Conservation (phyloP, 257 asterid species). For the Anisodus acutangulus region DNA sequence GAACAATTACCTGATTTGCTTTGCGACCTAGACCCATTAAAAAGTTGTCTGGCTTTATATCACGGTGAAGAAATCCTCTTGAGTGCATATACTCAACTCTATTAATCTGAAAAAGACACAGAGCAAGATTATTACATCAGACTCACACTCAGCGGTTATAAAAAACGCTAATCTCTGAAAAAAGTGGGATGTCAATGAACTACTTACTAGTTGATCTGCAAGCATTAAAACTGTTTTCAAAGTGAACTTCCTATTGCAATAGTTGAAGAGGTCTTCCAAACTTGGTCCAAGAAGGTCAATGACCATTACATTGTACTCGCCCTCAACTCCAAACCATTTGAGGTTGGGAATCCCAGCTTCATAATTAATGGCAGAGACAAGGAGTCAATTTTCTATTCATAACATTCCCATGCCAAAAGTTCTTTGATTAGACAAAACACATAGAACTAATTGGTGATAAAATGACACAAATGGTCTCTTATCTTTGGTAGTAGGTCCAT, state of each 20-base stretch:
- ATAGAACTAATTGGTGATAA: background rate
- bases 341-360: conserved; percentile 88
- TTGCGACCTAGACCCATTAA: conserved; percentile 97
- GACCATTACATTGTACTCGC: conserved; percentile 84
- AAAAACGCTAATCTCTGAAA: background rate
- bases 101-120: conserved; percentile 59
- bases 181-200: conserved; percentile 9
- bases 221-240: conserved; percentile 90
- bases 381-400: background rate
- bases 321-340: conserved; percentile 90
- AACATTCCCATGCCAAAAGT: background rate
- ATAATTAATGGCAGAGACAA: conserved; percentile 31
- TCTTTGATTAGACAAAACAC: background rate
- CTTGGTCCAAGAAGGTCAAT: conserved; percentile 96
- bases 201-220: conserved; percentile 86
- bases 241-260: conserved; percentile 78
- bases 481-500: too few relatives aligned
- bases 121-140: conserved; percentile 25
- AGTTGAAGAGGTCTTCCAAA: conserved; percentile 88
- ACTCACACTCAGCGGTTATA: background rate
- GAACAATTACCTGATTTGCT: conserved; percentile 77
- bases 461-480: too few relatives aligned
- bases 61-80: conserved; percentile 97
- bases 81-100: conserved; percentile 97
- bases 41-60: conserved; percentile 92